Evolutionary conservation across 306 rosid species (phyloP).

Genomic region (Pyrus communis): DNA sequence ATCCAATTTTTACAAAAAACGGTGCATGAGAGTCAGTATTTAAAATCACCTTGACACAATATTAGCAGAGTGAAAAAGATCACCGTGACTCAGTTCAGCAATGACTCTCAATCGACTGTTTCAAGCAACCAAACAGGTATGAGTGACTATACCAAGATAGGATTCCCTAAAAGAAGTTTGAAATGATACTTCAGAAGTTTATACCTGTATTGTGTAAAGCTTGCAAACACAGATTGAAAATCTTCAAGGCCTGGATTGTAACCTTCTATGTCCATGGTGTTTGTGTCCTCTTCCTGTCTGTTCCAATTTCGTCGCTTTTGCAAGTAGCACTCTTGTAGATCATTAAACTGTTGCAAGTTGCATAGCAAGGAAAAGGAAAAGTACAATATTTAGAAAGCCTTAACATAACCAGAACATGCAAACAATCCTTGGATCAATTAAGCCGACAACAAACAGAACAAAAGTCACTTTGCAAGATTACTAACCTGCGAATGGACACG

Average conservation of each 20-base stretch:
- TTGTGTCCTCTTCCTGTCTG: slow-evolving; percentile 45
- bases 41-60: slow-evolving; percentile 77
- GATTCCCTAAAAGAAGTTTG: neutral
- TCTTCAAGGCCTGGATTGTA: slow-evolving; percentile 71
- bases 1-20: neutral
- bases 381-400: neutral
- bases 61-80: slow-evolving; percentile 77
- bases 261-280: slow-evolving; percentile 45
- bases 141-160: neutral
- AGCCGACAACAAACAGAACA: neutral
- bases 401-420: neutral
- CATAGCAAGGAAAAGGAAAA: neutral
- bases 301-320: slow-evolving; percentile 60
- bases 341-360: slow-evolving; percentile 49
- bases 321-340: slow-evolving; percentile 79
- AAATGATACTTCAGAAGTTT: neutral
- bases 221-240: slow-evolving; percentile 69
- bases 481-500: slow-evolving; percentile 71
- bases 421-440: neutral
- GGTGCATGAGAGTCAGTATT: neutral
- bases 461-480: neutral
- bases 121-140: slow-evolving; percentile 21
- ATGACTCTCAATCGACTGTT: slow-evolving; percentile 81
- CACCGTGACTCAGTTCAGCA: slow-evolving; percentile 81
- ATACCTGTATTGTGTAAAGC: slow-evolving; percentile 81